Conservation (phyloP, 208 protist genomes). For the Naegleria lovaniensis region DNA sequence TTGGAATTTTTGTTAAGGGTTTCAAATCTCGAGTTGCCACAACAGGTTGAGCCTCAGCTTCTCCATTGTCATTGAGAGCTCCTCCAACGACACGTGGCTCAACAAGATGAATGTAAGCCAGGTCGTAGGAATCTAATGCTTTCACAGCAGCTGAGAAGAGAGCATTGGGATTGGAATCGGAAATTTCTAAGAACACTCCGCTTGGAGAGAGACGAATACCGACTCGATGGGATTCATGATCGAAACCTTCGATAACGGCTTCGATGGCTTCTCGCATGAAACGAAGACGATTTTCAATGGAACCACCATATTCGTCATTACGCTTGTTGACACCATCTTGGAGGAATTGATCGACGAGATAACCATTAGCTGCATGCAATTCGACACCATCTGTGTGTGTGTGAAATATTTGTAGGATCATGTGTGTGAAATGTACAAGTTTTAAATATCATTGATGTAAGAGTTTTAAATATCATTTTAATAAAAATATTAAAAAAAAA, state of each 20-base stretch:
- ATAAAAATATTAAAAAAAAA: no score
- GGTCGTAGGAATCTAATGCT: neutral
- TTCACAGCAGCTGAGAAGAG: slow-evolving; percentile 9
- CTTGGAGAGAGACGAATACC: slow-evolving; percentile 60
- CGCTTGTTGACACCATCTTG: slow-evolving; percentile 73
- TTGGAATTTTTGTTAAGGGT: neutral
- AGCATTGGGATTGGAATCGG: slow-evolving; percentile 29
- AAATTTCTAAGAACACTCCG: slow-evolving; percentile 40
- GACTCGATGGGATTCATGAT: slow-evolving; percentile 44
- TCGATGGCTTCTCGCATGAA: slow-evolving; percentile 68
- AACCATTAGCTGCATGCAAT: slow-evolving; percentile 80
- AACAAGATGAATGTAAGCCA: slow-evolving; percentile 35
- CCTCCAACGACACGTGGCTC: slow-evolving; percentile 16
- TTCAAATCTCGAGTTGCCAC: neutral
- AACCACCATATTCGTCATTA: slow-evolving; percentile 70
- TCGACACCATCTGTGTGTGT: slow-evolving; percentile 71
- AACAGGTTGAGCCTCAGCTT: neutral
- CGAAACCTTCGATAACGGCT: neutral
- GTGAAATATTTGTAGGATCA: no score
- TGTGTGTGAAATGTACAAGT: no score
- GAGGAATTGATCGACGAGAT: slow-evolving; percentile 86
- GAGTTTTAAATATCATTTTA: no score
- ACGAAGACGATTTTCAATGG: slow-evolving; percentile 67
- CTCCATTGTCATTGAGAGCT: neutral
- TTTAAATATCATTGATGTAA: no score